These are phyloP conservation scores for Pseudogymnoascus sp. DNA, from an alignment of 2,329 filamentous ascomycete genomes.

Conservation along the genomic window DNA sequence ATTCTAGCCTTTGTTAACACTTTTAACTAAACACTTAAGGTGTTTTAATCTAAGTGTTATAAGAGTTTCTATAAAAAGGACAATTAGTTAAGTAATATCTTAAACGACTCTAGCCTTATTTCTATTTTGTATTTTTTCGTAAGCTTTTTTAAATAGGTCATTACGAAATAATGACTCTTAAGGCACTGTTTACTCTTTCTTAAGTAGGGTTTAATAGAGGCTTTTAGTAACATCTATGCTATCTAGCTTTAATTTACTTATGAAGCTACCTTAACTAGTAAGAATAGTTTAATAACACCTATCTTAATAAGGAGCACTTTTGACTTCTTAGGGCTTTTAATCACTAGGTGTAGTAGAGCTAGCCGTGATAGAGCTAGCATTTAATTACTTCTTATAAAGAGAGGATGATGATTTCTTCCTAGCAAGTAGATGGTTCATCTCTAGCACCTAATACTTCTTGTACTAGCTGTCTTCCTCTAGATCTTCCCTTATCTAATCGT, in stretches of 20 bases:
- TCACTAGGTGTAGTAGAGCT: constrained; percentile 30
- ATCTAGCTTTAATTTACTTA: constrained; percentile 28
- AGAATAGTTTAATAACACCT: constrained; percentile 31
- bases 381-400: constrained; percentile 25
- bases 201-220: constrained; percentile 26
- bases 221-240: constrained; percentile 25
- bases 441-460: constrained; percentile 12
- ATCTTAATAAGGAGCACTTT: constrained; percentile 31
- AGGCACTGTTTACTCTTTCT: constrained; percentile 26
- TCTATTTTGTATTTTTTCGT: constrained; percentile 24
- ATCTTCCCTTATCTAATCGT: constrained; percentile 9
- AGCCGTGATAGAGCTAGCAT: constrained; percentile 12
- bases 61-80: constrained; percentile 33
- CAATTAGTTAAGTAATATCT: constrained; percentile 31
- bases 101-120: constrained; percentile 33
- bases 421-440: constrained; percentile 27
- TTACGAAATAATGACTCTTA: constrained; percentile 31
- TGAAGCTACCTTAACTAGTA: constrained; percentile 32
- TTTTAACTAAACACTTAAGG: constrained; percentile 31
- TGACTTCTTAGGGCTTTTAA: constrained; percentile 32
- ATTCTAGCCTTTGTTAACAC: constrained; percentile 36
- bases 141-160: constrained; percentile 31
- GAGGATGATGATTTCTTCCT: constrained; percentile 25
- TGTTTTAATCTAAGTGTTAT: constrained; percentile 17
- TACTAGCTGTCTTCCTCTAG: constrained; percentile 4